These are phyloP conservation scores for Dictyostelium firmibasis DNA, from an alignment of 78 protist species.

Conservation along the genomic window DNA sequence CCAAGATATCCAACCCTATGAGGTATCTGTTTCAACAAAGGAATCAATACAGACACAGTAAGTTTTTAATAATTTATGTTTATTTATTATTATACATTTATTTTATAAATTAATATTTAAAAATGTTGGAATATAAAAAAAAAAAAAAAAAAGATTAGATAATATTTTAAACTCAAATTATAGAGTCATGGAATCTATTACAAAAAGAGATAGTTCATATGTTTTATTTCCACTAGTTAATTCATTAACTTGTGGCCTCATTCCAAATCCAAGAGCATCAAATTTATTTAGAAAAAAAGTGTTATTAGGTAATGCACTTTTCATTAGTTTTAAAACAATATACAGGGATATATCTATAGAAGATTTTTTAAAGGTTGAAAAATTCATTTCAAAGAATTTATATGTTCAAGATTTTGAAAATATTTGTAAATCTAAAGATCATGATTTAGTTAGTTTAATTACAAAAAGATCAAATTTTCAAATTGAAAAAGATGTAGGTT, in stretches of 20 bases:
- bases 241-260: not conserved
- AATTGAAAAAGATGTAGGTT: not conserved
- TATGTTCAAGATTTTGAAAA: not conserved
- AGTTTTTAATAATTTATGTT: not conserved
- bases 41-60: not conserved
- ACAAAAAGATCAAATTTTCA: not conserved
- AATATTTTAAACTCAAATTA: not conserved
- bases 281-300: not conserved
- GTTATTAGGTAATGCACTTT: not conserved
- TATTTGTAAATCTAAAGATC: not conserved
- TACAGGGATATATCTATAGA: not conserved
- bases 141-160: not conserved
- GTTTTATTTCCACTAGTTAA: not conserved
- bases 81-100: not conserved
- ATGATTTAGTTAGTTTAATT: not conserved
- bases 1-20: not conserved
- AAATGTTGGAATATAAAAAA: too few relatives aligned
- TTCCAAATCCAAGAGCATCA: not conserved
- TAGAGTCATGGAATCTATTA: not conserved
- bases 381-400: not conserved
- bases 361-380: not conserved
- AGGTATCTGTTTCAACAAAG: not conserved
- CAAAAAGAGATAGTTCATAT: not conserved
- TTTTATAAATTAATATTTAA: too few relatives aligned
- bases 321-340: not conserved